Base-by-base conservation (phyloP, 2,329 filamentous ascomycete species). In the Talaromyces sp. region DNA sequence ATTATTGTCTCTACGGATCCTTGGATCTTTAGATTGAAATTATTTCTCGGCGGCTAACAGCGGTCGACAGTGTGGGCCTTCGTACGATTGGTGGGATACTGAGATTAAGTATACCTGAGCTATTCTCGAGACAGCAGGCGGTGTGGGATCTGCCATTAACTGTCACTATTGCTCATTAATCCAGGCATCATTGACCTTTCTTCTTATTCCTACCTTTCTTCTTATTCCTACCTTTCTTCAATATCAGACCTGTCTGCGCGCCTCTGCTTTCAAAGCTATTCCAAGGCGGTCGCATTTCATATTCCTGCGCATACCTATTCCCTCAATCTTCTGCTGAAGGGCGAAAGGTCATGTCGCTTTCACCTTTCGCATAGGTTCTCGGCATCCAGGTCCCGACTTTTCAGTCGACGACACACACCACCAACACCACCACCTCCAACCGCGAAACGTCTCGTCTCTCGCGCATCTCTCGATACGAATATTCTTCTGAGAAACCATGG, bases 401-500 rank as follows among this genome's bases (percentile, higher is more conserved):
- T 56, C 19, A 25, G 52, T 45, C 59, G 62, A 58, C 54, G 56
- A 56, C 61, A 56, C 11, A 54, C 19, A 22, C n/a, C n/a, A 56
- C 33, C 52, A 17, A 1, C 19, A 22, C n/a, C n/a, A 56, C 33
- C 52, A 10, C 33, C n/a, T 43, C 27, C 31, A 10, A n/a, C 37
- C 9, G n/a, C 17, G 39, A 22, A 39, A 15, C 7, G 5, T 25
- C 13, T 33, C 62, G 19, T 31, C n/a, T 39, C 33, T 15, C 6
- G 6, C 52, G 25, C 17, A 19, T 19, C 19, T 10, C 3, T 33
- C 19, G 3, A 19, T 35, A 11, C 6, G 5, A 10, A 22, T 6
- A 3, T 10, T 52, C 43, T n/a, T 17, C 10, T 37, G 9, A 9
- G 19, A 2, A 17, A 37, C 74, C 66, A 87, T 89, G 82, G 87